A percentile compares a stretch with the other conserved stretches of the same genome.
phyloP scores from a whole-genome alignment of 164 flowering plant genomes.

The Taxillus chinensis region DNA sequence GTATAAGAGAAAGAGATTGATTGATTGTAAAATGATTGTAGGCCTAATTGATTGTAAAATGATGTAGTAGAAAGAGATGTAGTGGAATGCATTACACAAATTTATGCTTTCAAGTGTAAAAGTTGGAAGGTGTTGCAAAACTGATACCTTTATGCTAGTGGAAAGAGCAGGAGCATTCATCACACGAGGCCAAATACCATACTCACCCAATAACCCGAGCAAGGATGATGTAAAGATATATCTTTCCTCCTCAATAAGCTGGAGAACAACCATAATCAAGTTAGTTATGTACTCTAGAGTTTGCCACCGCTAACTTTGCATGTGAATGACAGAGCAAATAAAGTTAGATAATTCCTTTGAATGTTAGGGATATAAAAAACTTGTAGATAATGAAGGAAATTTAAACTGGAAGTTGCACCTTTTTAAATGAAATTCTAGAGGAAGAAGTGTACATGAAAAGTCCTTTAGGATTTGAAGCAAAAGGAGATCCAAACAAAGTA shows the following conservation, averaged over 20 bases:
- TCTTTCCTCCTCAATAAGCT: slow-evolving; percentile 79
- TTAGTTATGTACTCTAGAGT: background rate
- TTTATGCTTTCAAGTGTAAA: no score
- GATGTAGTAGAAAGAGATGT: no score
- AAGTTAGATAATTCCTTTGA: background rate
- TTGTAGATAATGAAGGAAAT: no score
- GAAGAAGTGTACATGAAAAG: no score
- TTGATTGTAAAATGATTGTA: no score
- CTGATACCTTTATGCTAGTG: slow-evolving; percentile 48
- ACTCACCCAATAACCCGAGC: slow-evolving; percentile 65
- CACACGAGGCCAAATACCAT: slow-evolving; percentile 60
- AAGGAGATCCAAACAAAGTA: no score
- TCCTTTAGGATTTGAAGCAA: no score
- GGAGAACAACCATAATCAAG: slow-evolving; percentile 10
- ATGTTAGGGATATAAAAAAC: background rate
- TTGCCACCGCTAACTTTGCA: background rate
- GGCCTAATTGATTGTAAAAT: no score
- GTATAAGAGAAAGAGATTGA: no score
- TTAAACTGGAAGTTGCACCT: no score
- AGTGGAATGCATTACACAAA: no score
- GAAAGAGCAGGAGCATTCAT: slow-evolving; percentile 61
- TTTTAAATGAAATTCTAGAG: no score
- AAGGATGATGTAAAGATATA: slow-evolving; percentile 64
- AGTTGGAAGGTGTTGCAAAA: background rate
- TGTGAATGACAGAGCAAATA: background rate